A percentile compares a stretch with the other conserved stretches of the same genome.
Conservation (phyloP, 345 rosid species). For the Melastoma malabathricum region DNA sequence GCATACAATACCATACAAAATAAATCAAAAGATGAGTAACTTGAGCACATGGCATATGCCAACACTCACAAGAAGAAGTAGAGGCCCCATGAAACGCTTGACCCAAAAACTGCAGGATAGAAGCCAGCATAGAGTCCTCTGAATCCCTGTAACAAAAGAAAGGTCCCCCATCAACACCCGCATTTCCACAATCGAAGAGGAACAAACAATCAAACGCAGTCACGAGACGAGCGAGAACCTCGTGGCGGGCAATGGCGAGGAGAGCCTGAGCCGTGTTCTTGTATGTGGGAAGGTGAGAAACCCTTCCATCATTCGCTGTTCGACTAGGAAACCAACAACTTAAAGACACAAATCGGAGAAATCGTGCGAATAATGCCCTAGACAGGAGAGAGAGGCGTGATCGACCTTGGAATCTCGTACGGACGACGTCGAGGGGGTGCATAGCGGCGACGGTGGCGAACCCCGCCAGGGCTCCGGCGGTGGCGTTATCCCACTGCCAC, state of each 20-base stretch:
- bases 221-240: slow-evolving; percentile 30
- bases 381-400: neutral
- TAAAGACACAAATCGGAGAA: neutral
- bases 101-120: slow-evolving; percentile 75
- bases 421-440: slow-evolving; percentile 93
- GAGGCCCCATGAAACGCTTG: slow-evolving; percentile 76
- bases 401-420: slow-evolving; percentile 84
- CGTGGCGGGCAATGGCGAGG: slow-evolving; percentile 56
- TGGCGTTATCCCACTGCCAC: slow-evolving; percentile 85
- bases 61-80: slow-evolving; percentile 81
- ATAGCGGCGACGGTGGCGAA: slow-evolving; percentile 68
- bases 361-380: neutral
- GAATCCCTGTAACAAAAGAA: slow-evolving; percentile 40
- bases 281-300: slow-evolving; percentile 49
- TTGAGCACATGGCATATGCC: neutral
- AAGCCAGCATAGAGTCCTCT: slow-evolving; percentile 88
- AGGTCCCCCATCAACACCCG: too few species aligned
- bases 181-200: neutral
- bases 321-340: slow-evolving; percentile 2
- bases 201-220: neutral
- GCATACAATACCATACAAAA: neutral
- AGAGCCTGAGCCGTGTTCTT: slow-evolving; percentile 74
- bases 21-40: neutral
- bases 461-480: slow-evolving; percentile 82
- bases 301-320: slow-evolving; percentile 71